Base-by-base conservation (phyloP, 2,329 filamentous ascomycete species). In the Ceratocystis papillata region DNA sequence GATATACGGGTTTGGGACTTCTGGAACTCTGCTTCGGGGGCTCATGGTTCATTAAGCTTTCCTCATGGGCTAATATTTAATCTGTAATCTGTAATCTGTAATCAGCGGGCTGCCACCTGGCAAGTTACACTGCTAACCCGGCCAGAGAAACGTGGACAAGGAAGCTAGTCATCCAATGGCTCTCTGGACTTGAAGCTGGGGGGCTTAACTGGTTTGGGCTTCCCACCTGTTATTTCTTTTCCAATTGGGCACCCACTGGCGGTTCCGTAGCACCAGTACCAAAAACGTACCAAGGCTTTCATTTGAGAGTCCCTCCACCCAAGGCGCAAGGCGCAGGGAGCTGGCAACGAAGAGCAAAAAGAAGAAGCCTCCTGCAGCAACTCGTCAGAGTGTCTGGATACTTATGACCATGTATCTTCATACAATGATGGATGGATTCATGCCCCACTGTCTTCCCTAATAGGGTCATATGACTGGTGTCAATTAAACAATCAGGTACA, bases 401-500 rank as follows among this genome's bases (percentile, higher is more conserved):
- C 55, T 59, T 59, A 33, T 59, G 28, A 17, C 28, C 25, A 5
- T 2, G 5, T 30, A 10, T 22, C 2, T 12, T 22, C 3, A 33
- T 8, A 25, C 8, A 5, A n/a, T n/a, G 17, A 6, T 50, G n/a
- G n/a, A 20, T n/a, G 46, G 17, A 10, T 15, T 10, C 2, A 4
- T 25, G 12, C 28, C 2, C 55, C 28, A 33, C 28, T 33, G 1
- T 37, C 37, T 10, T 8, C n/a, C 22, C 30, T 17, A 59, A 30
- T 59, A 25, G n/a, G 7, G 55, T 59, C 55, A 33, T 37, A 59
- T 59, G 55, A 59, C 55, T 59, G 17, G 55, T 59, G 53, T 59
- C 53, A 59, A 59, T 37, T n/a, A 59, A 59, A n/a, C 7, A 25
- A n/a, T 33, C 53, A 59, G 53, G 53, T 25, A 59, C 53, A 59